Conservation (phyloP, 441 rosid species). For the Pelargonium citronellum region DNA sequence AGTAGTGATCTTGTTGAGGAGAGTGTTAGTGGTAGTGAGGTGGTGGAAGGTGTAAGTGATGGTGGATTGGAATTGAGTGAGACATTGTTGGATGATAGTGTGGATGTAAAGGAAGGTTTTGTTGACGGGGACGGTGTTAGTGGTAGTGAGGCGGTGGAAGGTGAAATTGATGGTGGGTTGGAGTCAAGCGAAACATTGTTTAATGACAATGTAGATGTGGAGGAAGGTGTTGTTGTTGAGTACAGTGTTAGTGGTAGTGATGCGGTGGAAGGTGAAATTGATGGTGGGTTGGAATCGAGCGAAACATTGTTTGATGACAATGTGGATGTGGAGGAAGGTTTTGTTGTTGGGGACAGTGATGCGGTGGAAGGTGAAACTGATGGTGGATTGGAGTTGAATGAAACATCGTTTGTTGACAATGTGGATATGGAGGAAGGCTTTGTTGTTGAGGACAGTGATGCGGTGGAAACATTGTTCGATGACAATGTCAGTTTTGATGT, state of each 20-base stretch:
- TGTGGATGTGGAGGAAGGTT: background rate
- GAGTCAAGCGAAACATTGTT: background rate
- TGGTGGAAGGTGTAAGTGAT: slow-evolving; percentile 17
- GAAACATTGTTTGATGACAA: background rate
- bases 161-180: background rate
- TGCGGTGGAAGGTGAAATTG: slow-evolving; percentile 11
- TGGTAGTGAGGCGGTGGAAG: too few species aligned
- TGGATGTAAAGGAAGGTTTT: background rate
- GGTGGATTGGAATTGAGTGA: background rate
- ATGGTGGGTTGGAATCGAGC: background rate
- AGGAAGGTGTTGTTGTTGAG: background rate
- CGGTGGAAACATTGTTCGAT: background rate
- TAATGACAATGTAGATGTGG: too few species aligned
- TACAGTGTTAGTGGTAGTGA: background rate
- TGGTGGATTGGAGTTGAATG: background rate
- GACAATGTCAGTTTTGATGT: background rate
- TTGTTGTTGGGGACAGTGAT: background rate
- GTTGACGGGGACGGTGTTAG: too few species aligned
- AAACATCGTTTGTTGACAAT: background rate
- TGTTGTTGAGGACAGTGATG: background rate
- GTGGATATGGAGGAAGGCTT: background rate
- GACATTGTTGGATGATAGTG: background rate
- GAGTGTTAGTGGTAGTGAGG: slow-evolving; percentile 18
- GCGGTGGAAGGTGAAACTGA: slow-evolving; percentile 18
- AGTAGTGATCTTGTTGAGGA: slow-evolving; percentile 18